Evolutionary conservation across 495 filamentous ascomycete genomes (phyloP).

Genomic region (Hypoxylon trugodes): DNA sequence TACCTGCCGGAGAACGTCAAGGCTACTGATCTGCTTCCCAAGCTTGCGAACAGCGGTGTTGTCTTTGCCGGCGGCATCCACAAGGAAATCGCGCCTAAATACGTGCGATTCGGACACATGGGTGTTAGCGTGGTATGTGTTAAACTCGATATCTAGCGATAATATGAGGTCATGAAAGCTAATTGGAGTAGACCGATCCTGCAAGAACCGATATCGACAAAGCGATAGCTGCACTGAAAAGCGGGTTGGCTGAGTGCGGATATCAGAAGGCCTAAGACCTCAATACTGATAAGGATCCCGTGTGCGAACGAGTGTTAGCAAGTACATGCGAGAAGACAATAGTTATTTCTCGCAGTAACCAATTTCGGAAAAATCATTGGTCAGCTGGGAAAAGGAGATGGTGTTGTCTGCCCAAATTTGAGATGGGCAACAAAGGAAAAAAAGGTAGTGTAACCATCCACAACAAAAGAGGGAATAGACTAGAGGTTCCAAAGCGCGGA

Average conservation of each 20-base stretch:
- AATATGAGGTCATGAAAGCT: conserved; percentile 47
- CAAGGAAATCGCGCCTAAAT: conserved; percentile 72
- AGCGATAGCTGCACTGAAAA: conserved; percentile 79
- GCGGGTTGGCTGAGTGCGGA: conserved; percentile 74
- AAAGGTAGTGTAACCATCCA: conserved; percentile 18
- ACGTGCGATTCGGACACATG: conserved; percentile 86
- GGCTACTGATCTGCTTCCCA: conserved; percentile 83
- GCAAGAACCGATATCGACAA: conserved; percentile 77
- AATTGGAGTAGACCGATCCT: conserved; percentile 61
- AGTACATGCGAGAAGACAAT: neutral
- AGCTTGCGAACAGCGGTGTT: conserved; percentile 86
- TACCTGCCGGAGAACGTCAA: conserved; percentile 87
- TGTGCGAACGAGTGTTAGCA: too few species aligned
- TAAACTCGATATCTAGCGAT: conserved; percentile 48
- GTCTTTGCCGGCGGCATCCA: conserved; percentile 95
- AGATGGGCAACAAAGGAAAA: neutral
- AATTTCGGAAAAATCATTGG: conserved; percentile 2
- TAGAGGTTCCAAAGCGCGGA: conserved; percentile 23
- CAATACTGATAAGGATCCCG: neutral
- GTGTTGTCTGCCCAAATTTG: neutral
- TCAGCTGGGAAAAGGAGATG: neutral
- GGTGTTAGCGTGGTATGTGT: conserved; percentile 80
- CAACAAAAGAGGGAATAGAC: conserved; percentile 15
- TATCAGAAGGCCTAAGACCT: conserved; percentile 60
- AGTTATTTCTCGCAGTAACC: neutral